phyloP scores from a whole-genome alignment of 257 asterid species.

The Nicotiana otophora region DNA sequence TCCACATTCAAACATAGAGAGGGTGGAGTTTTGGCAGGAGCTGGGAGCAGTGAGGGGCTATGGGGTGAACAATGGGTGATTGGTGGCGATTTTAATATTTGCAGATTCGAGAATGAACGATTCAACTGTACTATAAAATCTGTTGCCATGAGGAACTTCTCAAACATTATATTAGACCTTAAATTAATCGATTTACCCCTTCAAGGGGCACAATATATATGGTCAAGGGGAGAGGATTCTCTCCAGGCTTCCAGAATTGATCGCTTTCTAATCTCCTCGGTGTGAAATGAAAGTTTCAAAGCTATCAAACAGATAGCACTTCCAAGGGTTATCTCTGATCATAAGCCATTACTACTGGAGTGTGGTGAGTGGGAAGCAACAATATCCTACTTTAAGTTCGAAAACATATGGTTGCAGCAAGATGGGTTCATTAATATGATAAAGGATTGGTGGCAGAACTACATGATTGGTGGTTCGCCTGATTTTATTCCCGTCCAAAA shows the following conservation, averaged over 20 bases:
- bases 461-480: not conserved
- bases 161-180: too few species aligned
- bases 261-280: too few species aligned
- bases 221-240: not conserved
- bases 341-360: not conserved
- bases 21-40: not conserved
- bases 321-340: not conserved
- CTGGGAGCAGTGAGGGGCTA: not conserved
- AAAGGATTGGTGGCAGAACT: not conserved
- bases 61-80: not conserved
- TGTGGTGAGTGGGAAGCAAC: not conserved
- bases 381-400: not conserved
- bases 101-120: too few species aligned
- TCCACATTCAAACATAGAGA: not conserved
- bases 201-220: too few species aligned
- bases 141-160: too few species aligned
- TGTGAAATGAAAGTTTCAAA: not conserved
- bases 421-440: not conserved
- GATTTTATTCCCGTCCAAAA: not conserved
- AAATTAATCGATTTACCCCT: too few species aligned
- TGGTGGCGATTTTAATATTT: too few species aligned
- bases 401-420: not conserved
- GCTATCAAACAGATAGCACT: not conserved
- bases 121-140: too few species aligned
- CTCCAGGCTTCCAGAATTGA: not conserved